phyloP scores from a whole-genome alignment of 805 yeast species.

The Helenozyma baotianmanensis region DNA sequence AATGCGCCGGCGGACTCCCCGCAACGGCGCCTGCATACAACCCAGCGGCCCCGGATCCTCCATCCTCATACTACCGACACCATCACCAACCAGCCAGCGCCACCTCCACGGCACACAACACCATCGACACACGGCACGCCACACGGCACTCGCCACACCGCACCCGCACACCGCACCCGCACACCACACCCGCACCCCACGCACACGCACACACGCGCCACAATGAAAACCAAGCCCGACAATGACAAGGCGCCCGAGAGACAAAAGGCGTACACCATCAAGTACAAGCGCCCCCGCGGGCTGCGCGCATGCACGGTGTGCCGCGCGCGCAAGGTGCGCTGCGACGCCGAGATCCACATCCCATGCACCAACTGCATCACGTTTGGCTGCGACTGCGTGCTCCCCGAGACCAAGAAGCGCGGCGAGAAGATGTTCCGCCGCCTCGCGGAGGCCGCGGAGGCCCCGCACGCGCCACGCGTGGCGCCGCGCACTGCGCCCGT shows the following conservation, averaged over 20 bases:
- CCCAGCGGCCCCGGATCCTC: too few species aligned
- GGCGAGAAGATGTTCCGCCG: constrained; percentile 14
- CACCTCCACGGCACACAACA: too few species aligned
- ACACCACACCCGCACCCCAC: too few species aligned
- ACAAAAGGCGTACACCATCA: constrained; percentile 43
- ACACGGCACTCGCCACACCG: too few species aligned
- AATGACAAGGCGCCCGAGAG: constrained; percentile 15
- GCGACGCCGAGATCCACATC: constrained; percentile 58
- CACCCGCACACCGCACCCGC: too few species aligned
- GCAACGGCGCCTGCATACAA: too few species aligned
- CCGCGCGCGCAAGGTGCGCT: constrained; percentile 72
- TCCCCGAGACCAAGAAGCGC: constrained; percentile 57
- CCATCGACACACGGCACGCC: too few species aligned
- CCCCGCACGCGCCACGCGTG: not conserved
- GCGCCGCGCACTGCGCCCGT: not conserved
- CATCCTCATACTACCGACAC: too few species aligned
- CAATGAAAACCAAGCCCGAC: constrained; percentile 3
- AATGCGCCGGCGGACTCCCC: too few species aligned
- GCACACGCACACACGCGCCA: not conserved
- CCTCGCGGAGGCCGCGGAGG: too few species aligned
- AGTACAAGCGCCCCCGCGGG: constrained; percentile 55
- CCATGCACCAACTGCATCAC: constrained; percentile 64
- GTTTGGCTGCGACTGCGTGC: constrained; percentile 65
- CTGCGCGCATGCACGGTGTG: constrained; percentile 75
- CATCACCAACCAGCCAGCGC: too few species aligned